phyloP scores from a whole-genome alignment of 805 yeast species.

The Kodamaea kaohsiungensis region DNA sequence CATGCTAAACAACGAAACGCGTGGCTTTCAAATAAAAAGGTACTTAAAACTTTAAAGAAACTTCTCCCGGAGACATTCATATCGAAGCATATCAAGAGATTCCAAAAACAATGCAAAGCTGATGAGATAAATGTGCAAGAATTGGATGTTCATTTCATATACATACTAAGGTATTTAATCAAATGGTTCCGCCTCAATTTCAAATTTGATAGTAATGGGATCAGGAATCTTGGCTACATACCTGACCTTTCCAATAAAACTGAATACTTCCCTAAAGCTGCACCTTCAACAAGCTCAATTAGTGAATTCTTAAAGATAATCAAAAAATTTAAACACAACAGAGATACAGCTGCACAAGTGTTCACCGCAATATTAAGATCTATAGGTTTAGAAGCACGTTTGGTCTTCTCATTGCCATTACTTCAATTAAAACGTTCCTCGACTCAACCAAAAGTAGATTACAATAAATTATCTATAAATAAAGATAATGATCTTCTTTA shows the following conservation, averaged over 20 bases:
- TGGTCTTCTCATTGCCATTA: slow-evolving; percentile 34
- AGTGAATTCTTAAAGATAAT: slow-evolving; percentile 15
- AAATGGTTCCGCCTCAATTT: slow-evolving; percentile 37
- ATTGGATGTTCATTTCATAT: slow-evolving; percentile 22
- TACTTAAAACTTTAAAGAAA: slow-evolving; percentile 23
- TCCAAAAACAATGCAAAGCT: slow-evolving; percentile 11
- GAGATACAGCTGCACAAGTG: slow-evolving; percentile 36
- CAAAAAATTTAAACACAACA: slow-evolving; percentile 28
- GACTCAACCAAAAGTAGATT: slow-evolving; percentile 26
- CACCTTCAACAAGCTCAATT: slow-evolving; percentile 13
- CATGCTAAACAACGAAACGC: slow-evolving; percentile 23
- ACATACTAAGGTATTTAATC: slow-evolving; percentile 30
- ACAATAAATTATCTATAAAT: slow-evolving; percentile 18
- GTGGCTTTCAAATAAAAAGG: slow-evolving; percentile 18
- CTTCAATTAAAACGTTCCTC: slow-evolving; percentile 14
- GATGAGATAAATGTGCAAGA: neutral
- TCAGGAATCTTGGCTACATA: slow-evolving; percentile 29
- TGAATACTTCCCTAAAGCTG: slow-evolving; percentile 23
- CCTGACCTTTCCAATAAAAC: slow-evolving; percentile 14
- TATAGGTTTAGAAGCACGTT: slow-evolving; percentile 30
- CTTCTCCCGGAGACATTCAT: slow-evolving; percentile 24
- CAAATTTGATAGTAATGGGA: slow-evolving; percentile 29
- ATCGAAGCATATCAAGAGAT: slow-evolving; percentile 17
- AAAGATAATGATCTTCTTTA: slow-evolving; percentile 34
- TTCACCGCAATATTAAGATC: slow-evolving; percentile 30